Evolutionary conservation across 345 rosid species (phyloP).

Genomic region (Eutrema japonicum): DNA sequence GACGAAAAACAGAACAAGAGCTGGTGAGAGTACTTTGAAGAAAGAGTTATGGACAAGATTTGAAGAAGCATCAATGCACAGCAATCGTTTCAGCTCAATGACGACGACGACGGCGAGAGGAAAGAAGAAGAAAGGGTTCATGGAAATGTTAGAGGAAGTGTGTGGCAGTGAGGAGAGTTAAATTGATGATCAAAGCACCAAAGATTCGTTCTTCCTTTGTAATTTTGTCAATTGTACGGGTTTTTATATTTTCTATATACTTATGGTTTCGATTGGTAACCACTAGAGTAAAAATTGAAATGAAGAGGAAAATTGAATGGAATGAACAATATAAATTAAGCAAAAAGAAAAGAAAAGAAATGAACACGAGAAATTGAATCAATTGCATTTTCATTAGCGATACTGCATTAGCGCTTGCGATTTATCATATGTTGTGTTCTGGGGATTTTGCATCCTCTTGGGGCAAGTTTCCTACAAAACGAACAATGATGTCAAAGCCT

Average conservation of each 20-base stretch:
- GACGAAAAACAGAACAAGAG: conserved; percentile 55
- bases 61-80: conserved; percentile 72
- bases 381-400: no score
- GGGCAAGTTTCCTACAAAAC: no score
- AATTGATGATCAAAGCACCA: conserved; percentile 1
- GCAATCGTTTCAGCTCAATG: conserved; percentile 40
- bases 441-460: no score
- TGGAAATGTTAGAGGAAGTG: conserved; percentile 91
- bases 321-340: neutral
- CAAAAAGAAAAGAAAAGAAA: no score
- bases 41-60: conserved; percentile 94
- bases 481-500: no score
- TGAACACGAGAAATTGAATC: no score
- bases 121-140: conserved; percentile 65
- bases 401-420: no score
- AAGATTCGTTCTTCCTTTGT: conserved; percentile 10
- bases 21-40: conserved; percentile 90
- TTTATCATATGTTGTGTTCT: no score
- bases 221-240: conserved; percentile 21
- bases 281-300: neutral
- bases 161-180: conserved; percentile 53
- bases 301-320: neutral
- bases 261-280: neutral
- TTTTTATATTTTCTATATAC: neutral
- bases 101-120: conserved; percentile 35